Evolutionary conservation across 805 yeast species (phyloP).

Genomic region (Ogataea paraovalis): DNA sequence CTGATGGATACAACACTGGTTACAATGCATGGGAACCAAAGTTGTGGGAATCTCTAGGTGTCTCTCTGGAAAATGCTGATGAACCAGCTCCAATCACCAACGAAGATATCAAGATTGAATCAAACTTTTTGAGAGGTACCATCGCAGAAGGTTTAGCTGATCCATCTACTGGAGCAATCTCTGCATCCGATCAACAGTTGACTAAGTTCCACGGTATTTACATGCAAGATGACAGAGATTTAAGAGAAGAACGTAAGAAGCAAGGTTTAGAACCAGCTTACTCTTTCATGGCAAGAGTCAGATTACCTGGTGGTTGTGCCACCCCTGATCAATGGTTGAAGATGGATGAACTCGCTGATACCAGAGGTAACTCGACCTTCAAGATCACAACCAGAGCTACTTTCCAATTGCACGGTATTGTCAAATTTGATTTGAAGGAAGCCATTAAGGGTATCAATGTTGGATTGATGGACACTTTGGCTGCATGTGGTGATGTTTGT

Average conservation of each 20-base stretch:
- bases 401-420: constrained; percentile 92
- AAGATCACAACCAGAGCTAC: constrained; percentile 96
- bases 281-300: constrained; percentile 94
- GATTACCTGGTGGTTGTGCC: constrained; percentile 91
- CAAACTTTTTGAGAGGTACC: constrained; percentile 88
- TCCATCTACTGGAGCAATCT: constrained; percentile 82
- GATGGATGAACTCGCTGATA: constrained; percentile 76
- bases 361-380: constrained; percentile 87
- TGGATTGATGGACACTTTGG: constrained; percentile 86
- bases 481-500: constrained; percentile 98
- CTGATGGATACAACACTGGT: constrained; percentile 93
- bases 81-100: constrained; percentile 89
- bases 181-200: constrained; percentile 87
- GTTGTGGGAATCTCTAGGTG: constrained; percentile 87
- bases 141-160: constrained; percentile 83
- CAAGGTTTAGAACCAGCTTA: constrained; percentile 94
- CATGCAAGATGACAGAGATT: constrained; percentile 97
- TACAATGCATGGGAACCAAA: constrained; percentile 80
- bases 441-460: constrained; percentile 92
- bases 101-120: constrained; percentile 89
- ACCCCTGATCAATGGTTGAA: constrained; percentile 86
- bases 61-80: constrained; percentile 82
- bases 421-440: constrained; percentile 83
- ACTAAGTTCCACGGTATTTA: constrained; percentile 98
- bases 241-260: constrained; percentile 87